Percentiles rank a stretch among this genome's conserved stretches.
These are phyloP conservation scores for Jackrogersella multiformis DNA, from an alignment of 495 filamentous ascomycete species.

Conservation along the genomic window DNA sequence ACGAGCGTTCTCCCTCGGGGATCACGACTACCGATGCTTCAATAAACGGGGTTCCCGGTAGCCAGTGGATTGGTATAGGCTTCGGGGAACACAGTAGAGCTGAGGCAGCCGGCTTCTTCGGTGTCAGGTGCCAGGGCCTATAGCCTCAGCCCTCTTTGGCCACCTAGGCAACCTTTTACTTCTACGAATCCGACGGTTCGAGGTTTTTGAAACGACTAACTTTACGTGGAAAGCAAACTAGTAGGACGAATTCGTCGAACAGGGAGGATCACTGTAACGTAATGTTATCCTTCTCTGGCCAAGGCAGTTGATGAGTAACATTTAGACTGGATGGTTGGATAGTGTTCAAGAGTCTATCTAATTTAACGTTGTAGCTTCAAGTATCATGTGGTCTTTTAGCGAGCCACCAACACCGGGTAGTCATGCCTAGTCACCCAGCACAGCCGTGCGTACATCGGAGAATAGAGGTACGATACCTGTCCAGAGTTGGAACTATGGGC, in stretches of 20 bases:
- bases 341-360: background rate
- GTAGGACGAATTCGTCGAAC: no score
- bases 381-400: background rate
- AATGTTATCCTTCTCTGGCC: background rate
- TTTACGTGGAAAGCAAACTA: no score
- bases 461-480: conserved; percentile 79
- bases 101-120: background rate
- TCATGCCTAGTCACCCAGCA: conserved; percentile 48
- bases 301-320: background rate
- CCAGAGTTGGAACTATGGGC: conserved; percentile 74
- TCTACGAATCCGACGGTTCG: background rate
- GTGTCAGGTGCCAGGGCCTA: background rate
- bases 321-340: background rate
- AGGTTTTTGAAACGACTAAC: no score
- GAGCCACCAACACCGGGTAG: background rate
- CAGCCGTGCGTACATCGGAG: conserved; percentile 66
- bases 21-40: no score
- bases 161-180: background rate
- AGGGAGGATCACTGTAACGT: background rate
- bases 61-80: background rate
- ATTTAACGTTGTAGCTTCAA: background rate
- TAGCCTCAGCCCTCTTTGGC: background rate
- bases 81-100: background rate
- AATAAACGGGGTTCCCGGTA: no score
- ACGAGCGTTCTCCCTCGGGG: no score